Conservation (phyloP, 768 basidiomycete genomes). For the Agrocybe pediades region DNA sequence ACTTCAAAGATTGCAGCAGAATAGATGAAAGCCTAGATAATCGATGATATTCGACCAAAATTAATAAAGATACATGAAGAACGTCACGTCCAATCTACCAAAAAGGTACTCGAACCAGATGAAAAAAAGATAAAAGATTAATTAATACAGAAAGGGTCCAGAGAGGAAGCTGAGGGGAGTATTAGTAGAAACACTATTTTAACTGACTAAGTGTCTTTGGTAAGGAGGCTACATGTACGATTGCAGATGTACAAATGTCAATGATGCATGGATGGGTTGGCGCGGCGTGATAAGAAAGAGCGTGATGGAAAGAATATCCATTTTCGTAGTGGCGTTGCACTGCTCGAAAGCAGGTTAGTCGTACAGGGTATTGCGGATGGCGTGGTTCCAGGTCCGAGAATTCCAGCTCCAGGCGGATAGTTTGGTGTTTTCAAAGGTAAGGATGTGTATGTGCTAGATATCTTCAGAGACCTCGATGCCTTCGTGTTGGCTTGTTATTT, state of each 20-base stretch:
- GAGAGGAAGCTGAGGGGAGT: neutral
- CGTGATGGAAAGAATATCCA: neutral
- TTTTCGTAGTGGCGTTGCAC: neutral
- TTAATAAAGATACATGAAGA: neutral
- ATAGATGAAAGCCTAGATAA: too few relatives aligned
- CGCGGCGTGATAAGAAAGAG: neutral
- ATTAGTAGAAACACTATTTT: neutral
- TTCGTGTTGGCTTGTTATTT: neutral
- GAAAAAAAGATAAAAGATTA: neutral
- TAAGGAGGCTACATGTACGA: neutral
- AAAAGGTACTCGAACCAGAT: neutral
- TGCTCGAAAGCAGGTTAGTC: neutral
- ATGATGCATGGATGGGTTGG: neutral
- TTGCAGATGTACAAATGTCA: neutral
- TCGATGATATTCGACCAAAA: too few relatives aligned
- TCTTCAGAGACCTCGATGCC: neutral
- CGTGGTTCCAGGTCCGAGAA: neutral
- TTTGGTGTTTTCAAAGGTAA: neutral
- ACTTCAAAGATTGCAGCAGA: too few relatives aligned
- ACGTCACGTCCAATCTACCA: neutral
- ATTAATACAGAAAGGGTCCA: neutral
- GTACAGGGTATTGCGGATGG: neutral
- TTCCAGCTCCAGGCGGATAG: neutral
- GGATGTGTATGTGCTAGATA: neutral
- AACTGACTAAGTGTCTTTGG: neutral